Evolutionary conservation across 768 basidiomycete species (phyloP).

Genomic region (Pseudohyphozyma bogoriensis): DNA sequence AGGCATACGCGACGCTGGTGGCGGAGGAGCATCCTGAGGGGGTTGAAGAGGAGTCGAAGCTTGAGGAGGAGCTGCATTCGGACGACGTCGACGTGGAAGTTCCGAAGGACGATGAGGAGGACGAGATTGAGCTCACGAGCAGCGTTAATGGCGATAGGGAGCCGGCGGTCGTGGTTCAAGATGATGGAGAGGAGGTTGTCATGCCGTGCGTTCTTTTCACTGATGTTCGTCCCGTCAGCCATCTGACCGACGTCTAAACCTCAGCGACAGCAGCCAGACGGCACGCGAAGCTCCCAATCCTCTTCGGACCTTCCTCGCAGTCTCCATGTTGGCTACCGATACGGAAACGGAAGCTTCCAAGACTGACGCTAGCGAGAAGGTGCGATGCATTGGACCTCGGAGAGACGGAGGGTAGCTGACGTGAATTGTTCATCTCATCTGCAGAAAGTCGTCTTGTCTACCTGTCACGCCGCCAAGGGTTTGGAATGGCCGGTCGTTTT

Average conservation of each 20-base stretch:
- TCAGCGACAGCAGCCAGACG: not conserved
- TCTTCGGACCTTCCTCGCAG: conserved; percentile 61
- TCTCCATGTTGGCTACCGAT: conserved; percentile 73
- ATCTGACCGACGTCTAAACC: no score
- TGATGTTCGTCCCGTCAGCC: no score
- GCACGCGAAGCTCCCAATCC: conserved; percentile 42
- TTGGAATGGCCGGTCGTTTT: conserved; percentile 88
- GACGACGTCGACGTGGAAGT: not conserved
- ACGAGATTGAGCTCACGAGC: not conserved
- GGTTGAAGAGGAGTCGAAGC: not conserved
- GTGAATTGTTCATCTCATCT: not conserved
- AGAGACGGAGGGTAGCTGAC: not conserved
- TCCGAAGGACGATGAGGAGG: no score
- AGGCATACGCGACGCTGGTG: conserved; percentile 35
- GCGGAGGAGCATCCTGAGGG: conserved; percentile 12
- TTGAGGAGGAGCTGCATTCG: not conserved
- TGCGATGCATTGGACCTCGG: not conserved
- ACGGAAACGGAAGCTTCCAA: conserved; percentile 48
- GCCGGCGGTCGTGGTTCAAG: not conserved
- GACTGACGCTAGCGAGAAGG: conserved; percentile 8
- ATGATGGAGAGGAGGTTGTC: not conserved
- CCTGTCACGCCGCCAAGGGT: conserved; percentile 83
- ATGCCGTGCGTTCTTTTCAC: not conserved
- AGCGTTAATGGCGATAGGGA: no score
- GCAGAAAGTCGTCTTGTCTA: conserved; percentile 72